Conservation (phyloP, 257 asterid genomes). For the Solanum bulbocastanum region DNA sequence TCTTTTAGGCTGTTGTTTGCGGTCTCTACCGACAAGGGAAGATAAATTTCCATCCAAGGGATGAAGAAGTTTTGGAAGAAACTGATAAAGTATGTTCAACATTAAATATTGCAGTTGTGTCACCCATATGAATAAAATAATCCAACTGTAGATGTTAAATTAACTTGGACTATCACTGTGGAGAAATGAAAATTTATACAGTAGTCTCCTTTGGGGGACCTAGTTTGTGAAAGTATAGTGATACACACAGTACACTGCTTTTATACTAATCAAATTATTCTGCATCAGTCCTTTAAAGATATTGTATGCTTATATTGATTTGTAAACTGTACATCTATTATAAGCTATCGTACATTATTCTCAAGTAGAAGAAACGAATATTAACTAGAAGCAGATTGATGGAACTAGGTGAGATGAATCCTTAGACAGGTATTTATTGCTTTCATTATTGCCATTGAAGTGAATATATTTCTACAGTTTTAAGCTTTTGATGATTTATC, state of each 20-base stretch:
- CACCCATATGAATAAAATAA: not conserved
- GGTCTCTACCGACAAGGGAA: conserved; percentile 70
- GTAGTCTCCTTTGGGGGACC: not conserved
- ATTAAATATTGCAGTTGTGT: not conserved
- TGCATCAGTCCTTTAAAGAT: not conserved
- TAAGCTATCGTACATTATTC: not conserved
- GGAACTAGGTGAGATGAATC: not conserved
- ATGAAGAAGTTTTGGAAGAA: conserved; percentile 57
- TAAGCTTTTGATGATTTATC: not conserved
- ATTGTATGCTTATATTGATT: not conserved
- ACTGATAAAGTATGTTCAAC: conserved; percentile 60
- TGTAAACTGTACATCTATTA: not conserved
- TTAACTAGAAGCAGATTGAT: not conserved
- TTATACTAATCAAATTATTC: not conserved
- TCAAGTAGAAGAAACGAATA: not conserved
- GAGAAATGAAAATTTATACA: not conserved
- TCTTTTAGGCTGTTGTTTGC: conserved; percentile 72
- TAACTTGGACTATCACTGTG: not conserved
- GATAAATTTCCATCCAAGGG: conserved; percentile 81
- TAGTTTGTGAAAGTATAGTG: not conserved
- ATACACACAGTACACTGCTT: not conserved
- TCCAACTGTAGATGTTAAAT: not conserved
- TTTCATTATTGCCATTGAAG: not conserved
- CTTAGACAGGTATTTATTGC: not conserved
- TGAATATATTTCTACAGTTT: not conserved